Percentiles rank a stretch among this genome's conserved stretches.
Evolutionary conservation across 257 asterid genomes (phyloP).

Genomic region (Ligustrum vulgare): DNA sequence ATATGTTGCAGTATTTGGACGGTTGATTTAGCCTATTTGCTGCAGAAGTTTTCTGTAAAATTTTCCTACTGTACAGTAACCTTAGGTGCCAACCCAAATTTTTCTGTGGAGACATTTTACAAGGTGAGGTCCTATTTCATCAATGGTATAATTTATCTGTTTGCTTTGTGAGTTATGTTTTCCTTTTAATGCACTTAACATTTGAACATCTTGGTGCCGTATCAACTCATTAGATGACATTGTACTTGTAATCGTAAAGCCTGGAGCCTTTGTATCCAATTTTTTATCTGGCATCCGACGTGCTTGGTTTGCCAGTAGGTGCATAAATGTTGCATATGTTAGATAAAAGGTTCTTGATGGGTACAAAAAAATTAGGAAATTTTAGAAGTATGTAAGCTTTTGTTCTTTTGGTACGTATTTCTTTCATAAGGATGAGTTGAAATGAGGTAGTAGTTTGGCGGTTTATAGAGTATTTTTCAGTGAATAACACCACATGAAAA

Average conservation of each 20-base stretch:
- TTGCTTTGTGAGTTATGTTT: not conserved
- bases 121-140: constrained; percentile 49
- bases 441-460: not conserved
- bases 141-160: constrained; percentile 5
- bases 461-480: not conserved
- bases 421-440: not conserved
- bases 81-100: constrained; percentile 90
- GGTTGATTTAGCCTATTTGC: constrained; percentile 92
- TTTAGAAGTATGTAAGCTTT: not conserved
- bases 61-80: constrained; percentile 94
- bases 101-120: constrained; percentile 84
- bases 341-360: not conserved
- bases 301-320: not conserved
- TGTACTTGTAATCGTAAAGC: not conserved
- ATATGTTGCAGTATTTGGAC: constrained; percentile 83
- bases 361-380: not conserved
- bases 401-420: constrained; percentile 12
- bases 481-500: not conserved
- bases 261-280: not conserved
- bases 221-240: constrained; percentile 2
- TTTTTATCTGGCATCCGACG: not conserved
- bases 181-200: not conserved
- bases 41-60: constrained; percentile 75
- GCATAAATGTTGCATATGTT: not conserved
- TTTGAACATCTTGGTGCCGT: not conserved